Conservation (phyloP, 352 stramenopile genomes). For the Phytopythium sindhum region DNA sequence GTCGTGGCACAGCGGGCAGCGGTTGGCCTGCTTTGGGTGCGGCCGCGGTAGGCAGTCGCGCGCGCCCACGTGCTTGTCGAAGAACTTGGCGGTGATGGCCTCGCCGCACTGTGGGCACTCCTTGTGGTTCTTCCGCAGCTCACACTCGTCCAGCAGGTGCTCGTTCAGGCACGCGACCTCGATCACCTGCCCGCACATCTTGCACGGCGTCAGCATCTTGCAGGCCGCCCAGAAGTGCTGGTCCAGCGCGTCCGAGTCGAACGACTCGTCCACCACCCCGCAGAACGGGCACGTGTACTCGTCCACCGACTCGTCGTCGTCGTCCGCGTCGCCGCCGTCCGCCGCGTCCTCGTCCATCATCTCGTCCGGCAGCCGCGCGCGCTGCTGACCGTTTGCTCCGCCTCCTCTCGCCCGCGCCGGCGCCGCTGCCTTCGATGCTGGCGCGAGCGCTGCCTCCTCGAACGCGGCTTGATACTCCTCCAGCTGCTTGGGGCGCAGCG, state of each 20-base stretch:
- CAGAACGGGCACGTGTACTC: conserved; percentile 92
- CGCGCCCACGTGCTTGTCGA: conserved; percentile 71
- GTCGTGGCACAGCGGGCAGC: conserved; percentile 83
- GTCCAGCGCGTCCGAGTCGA: conserved; percentile 87
- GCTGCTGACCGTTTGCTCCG: not conserved
- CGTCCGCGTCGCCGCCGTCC: conserved; percentile 36
- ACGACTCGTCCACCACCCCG: conserved; percentile 79
- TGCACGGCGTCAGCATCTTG: conserved; percentile 89
- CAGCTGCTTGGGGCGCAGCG: conserved; percentile 85
- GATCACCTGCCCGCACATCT: conserved; percentile 92
- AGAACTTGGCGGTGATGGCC: conserved; percentile 83
- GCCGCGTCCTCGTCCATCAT: conserved; percentile 26
- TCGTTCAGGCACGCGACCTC: conserved; percentile 90
- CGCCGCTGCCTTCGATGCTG: conserved; percentile 21
- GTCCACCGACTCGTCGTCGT: conserved; percentile 70
- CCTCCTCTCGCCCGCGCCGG: conserved; percentile 2
- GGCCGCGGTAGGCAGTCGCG: conserved; percentile 67
- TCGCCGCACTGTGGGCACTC: conserved; percentile 78
- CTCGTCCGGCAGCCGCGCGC: conserved; percentile 12
- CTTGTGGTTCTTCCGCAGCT: conserved; percentile 79
- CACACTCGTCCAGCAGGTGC: conserved; percentile 88
- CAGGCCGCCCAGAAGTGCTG: conserved; percentile 92
- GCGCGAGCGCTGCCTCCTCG: conserved; percentile 41
- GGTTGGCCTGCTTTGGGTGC: conserved; percentile 56
- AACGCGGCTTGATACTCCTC: conserved; percentile 91